Evolutionary conservation across 192 early-diverging fungal species (phyloP), one percentile per base, ranked within the genome.

Genomic region (Chytriomyces sp.): DNA sequence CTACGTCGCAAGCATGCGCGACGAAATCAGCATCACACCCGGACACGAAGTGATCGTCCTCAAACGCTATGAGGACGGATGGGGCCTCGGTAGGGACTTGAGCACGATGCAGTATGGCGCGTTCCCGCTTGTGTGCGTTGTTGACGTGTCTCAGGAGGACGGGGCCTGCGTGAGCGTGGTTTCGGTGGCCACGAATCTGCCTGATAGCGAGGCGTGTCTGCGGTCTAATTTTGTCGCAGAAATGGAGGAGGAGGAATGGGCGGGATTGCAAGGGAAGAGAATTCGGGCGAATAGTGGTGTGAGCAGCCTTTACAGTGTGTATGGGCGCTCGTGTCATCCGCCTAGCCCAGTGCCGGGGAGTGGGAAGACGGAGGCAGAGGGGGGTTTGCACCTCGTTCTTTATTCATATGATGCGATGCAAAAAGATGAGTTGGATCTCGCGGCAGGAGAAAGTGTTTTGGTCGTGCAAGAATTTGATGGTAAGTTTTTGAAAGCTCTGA

Each of bases 41-140:
- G 79, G 79, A 36, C 81, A 84, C 52, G 54, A 60, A 30, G 75
- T 85, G 12, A 62, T 80, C 26, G 72, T 85, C 32, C 76, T 78
- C 32, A 59, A 69, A 52, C 74, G 62, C 40, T 85, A 81, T 58
- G 78, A 81, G 38, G 83, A 85, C 67, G 80, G 84, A 30, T 85
- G 84, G 84, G 81, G 68, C 30, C 81, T 59, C 65, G 84, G 84
- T 17, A 69, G 75, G 38, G 81, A 83, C 74, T 61, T 80, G 77
- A 81, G 63, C 53, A 81, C 84, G 14, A 78, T 79, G 36, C 64
- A 78, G 63, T 77, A 77, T 39, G 84, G 84, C n/a, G 53, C 66
- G 56, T 85, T 84, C 75, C 84, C 84, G 32, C 70, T 85, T 22
- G 83, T 81, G 10, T 83, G 81, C 44, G 63, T 84, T 28, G 76